phyloP scores from a whole-genome alignment of 2,329 filamentous ascomycete genomes.

The Ustulina deusta region DNA sequence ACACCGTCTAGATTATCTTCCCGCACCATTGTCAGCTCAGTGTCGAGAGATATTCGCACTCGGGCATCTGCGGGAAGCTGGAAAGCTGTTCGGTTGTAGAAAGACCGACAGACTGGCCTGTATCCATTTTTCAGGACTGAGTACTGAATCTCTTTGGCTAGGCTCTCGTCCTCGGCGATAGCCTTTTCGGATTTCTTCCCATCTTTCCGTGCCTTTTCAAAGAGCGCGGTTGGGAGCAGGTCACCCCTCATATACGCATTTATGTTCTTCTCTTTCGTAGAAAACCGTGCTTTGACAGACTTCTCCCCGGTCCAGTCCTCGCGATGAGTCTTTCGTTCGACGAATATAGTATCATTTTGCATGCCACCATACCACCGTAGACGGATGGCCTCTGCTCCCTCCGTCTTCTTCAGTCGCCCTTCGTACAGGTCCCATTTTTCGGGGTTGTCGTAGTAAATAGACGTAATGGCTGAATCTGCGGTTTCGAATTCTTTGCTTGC shows the following conservation, averaged over 20 bases:
- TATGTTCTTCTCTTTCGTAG: conserved; percentile 96
- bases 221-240: conserved; percentile 86
- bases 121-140: conserved; percentile 89
- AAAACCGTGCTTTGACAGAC: conserved; percentile 96
- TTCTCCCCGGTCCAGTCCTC: conserved; percentile 99
- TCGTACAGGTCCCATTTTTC: conserved; percentile 94
- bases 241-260: conserved; percentile 89
- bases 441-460: conserved; percentile 97
- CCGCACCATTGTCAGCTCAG: conserved; percentile 92
- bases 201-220: conserved; percentile 95
- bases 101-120: conserved; percentile 89
- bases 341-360: conserved; percentile 94
- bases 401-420: conserved; percentile 95
- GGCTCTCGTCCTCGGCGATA: conserved; percentile 88
- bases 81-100: conserved; percentile 98
- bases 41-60: conserved; percentile 96
- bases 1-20: conserved; percentile 94
- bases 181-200: conserved; percentile 93
- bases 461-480: conserved; percentile 93
- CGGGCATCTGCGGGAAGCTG: conserved; percentile 96
- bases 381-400: conserved; percentile 96
- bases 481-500: conserved; percentile 94
- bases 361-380: conserved; percentile 98
- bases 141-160: conserved; percentile 94
- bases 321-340: conserved; percentile 97